phyloP scores from a whole-genome alignment of 768 basidiomycete species.

The Calocera viscosa region DNA sequence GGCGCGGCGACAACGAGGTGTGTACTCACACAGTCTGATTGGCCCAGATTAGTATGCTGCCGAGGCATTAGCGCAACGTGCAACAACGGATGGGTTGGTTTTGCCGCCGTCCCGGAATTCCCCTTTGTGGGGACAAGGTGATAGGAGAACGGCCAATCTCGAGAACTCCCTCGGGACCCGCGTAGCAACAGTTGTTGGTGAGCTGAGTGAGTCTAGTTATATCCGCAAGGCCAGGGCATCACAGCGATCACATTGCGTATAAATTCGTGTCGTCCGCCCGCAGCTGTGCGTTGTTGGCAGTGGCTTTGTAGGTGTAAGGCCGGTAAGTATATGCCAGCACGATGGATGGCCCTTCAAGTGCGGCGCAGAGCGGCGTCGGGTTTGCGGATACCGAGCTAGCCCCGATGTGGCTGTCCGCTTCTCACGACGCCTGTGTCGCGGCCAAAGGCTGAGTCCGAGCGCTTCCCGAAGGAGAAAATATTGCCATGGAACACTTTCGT shows the following conservation, averaged over 20 bases:
- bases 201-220: background rate
- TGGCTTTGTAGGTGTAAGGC: background rate
- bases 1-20: background rate
- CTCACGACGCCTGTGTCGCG: no score
- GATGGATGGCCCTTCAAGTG: no score
- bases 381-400: no score
- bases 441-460: no score
- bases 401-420: no score
- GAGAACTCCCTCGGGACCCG: background rate
- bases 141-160: background rate
- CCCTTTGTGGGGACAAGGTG: background rate
- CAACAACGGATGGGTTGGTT: background rate
- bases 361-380: no score
- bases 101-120: background rate
- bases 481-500: no score
- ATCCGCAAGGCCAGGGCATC: background rate
- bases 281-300: background rate
- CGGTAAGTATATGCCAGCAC: background rate
- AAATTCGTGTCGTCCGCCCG: background rate
- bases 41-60: background rate
- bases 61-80: background rate
- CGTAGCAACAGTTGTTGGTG: background rate
- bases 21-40: background rate
- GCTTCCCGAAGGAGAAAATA: no score
- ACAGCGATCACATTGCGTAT: background rate